Conservation (phyloP, 2,329 filamentous ascomycete genomes). For the Setomelanomma holmii region DNA sequence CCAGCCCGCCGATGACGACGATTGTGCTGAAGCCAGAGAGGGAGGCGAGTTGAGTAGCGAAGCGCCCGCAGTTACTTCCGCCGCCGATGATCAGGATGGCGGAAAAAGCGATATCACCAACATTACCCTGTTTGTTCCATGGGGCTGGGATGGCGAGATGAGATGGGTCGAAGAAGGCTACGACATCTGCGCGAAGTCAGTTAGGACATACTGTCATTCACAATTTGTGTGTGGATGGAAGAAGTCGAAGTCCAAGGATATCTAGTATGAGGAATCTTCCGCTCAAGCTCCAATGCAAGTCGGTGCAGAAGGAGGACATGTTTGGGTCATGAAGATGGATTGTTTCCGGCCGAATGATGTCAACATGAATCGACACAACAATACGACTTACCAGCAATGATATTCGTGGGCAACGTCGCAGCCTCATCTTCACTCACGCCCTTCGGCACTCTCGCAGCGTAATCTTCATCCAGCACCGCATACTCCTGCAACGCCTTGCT, state of each 20-base stretch:
- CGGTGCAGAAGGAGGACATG: too few species aligned
- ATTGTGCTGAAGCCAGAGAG: conserved; percentile 50
- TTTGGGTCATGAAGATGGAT: too few species aligned
- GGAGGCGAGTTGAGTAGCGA: conserved; percentile 44
- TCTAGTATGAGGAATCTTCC: too few species aligned
- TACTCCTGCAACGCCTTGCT: conserved; percentile 50
- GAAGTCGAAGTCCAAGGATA: too few species aligned
- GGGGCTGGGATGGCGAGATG: conserved; percentile 36
- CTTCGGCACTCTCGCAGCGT: conserved; percentile 43
- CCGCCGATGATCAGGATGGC: conserved; percentile 46
- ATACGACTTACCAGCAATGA: conserved; percentile 34
- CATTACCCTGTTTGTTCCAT: conserved; percentile 24
- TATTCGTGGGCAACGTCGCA: conserved; percentile 48
- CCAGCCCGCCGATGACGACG: conserved; percentile 46
- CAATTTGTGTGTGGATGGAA: background rate
- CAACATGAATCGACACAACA: too few species aligned
- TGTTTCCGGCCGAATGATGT: too few species aligned
- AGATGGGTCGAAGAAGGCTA: conserved; percentile 44
- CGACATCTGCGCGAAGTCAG: background rate
- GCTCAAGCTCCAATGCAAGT: too few species aligned
- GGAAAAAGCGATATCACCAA: background rate
- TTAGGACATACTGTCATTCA: background rate
- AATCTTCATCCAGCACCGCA: conserved; percentile 39
- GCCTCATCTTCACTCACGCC: conserved; percentile 46
- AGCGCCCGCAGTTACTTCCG: conserved; percentile 45